These are phyloP conservation scores for Bipolaris zeicola DNA, from an alignment of 2,329 filamentous ascomycete genomes.

Conservation along the genomic window DNA sequence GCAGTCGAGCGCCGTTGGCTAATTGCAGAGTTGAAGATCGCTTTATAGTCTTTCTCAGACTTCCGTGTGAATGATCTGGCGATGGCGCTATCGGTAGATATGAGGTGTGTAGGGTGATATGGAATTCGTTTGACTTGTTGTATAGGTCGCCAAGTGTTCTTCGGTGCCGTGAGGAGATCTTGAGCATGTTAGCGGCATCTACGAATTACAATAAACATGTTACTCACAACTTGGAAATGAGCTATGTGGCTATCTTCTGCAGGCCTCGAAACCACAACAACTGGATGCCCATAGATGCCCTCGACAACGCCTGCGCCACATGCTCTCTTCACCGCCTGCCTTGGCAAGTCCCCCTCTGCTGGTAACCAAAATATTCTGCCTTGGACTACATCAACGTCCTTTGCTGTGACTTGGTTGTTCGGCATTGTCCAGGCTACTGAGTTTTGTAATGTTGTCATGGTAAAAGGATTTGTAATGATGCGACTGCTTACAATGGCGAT, in stretches of 20 bases:
- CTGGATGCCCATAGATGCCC: slow-evolving; percentile 42
- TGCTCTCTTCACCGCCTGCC: slow-evolving; percentile 32
- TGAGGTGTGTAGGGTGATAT: slow-evolving; percentile 38
- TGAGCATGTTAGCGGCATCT: slow-evolving; percentile 16
- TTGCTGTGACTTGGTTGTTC: slow-evolving; percentile 20
- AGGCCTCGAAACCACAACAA: slow-evolving; percentile 42
- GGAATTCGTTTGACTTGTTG: slow-evolving; percentile 40
- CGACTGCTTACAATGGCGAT: neutral
- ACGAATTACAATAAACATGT: neutral
- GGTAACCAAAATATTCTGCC: slow-evolving; percentile 44
- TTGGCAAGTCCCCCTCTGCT: slow-evolving; percentile 33
- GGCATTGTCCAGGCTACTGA: slow-evolving; percentile 5
- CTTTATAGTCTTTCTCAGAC: slow-evolving; percentile 40
- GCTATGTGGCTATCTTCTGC: slow-evolving; percentile 28
- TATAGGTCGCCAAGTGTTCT: slow-evolving; percentile 42
- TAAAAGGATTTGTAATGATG: neutral
- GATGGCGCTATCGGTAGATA: slow-evolving; percentile 44
- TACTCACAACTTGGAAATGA: slow-evolving; percentile 46
- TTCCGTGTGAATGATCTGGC: slow-evolving; percentile 40
- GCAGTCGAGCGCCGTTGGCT: slow-evolving; percentile 27
- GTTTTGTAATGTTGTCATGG: slow-evolving; percentile 1
- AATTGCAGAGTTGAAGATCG: slow-evolving; percentile 38
- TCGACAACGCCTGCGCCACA: slow-evolving; percentile 42
- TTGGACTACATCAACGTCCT: slow-evolving; percentile 26
- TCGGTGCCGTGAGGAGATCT: slow-evolving; percentile 46